Conservation (phyloP, 345 rosid species). For the Barbarea vulgaris region DNA sequence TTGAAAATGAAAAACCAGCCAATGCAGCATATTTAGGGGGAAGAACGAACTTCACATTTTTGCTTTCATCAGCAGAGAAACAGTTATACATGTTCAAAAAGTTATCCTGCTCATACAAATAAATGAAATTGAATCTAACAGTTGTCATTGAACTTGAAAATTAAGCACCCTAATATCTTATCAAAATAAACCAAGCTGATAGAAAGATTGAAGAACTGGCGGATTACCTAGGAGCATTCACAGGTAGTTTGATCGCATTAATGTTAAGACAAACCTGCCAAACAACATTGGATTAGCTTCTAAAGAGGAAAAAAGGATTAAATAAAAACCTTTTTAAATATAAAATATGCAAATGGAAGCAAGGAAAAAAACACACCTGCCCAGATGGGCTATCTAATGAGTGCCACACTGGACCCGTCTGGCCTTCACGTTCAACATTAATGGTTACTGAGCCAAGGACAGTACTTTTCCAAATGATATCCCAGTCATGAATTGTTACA, state of each 20-base stretch:
- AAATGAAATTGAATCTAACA: neutral
- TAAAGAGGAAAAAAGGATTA: slow-evolving; percentile 5
- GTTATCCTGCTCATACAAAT: neutral
- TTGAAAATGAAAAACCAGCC: slow-evolving; percentile 12
- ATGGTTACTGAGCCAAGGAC: slow-evolving; percentile 93
- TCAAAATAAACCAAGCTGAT: neutral
- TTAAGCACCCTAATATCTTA: neutral
- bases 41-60: neutral
- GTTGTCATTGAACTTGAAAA: slow-evolving; percentile 7
- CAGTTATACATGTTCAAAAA: neutral
- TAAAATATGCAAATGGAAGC: slow-evolving; percentile 7
- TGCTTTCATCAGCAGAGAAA: neutral
- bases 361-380: slow-evolving; percentile 58
- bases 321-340: neutral
- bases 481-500: slow-evolving; percentile 98
- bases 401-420: slow-evolving; percentile 88
- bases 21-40: neutral
- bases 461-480: slow-evolving; percentile 98
- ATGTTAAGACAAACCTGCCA: slow-evolving; percentile 94
- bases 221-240: slow-evolving; percentile 66
- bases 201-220: slow-evolving; percentile 18
- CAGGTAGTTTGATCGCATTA: slow-evolving; percentile 63
- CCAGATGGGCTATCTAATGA: slow-evolving; percentile 91
- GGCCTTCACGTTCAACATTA: slow-evolving; percentile 84
- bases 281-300: slow-evolving; percentile 27